These are phyloP conservation scores for Xylaria sp. DNA, from an alignment of 2,329 filamentous ascomycete species.

Conservation along the genomic window DNA sequence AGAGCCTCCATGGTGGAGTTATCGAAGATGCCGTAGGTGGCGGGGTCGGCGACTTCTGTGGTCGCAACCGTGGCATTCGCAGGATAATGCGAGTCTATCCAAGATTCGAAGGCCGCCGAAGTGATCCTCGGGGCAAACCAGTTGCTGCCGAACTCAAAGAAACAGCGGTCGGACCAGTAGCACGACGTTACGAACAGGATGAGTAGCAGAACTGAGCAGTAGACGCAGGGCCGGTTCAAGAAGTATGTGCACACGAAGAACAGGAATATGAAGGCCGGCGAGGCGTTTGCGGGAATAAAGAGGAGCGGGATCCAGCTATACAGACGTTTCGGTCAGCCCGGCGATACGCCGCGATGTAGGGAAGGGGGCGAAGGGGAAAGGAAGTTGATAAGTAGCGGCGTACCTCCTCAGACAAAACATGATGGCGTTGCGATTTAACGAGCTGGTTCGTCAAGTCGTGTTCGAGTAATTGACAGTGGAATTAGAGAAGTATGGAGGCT, in stretches of 20 bases:
- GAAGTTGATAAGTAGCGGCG: conserved; percentile 20
- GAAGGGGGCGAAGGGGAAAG: conserved; percentile 14
- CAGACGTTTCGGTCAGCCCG: conserved; percentile 18
- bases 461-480: not conserved
- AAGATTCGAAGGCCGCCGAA: conserved; percentile 73
- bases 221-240: conserved; percentile 95
- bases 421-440: conserved; percentile 21
- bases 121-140: conserved; percentile 86
- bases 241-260: conserved; percentile 95
- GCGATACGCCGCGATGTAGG: conserved; percentile 1
- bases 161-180: conserved; percentile 88
- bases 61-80: conserved; percentile 45
- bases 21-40: conserved; percentile 54
- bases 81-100: conserved; percentile 56
- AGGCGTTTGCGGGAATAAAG: conserved; percentile 88
- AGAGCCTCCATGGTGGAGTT: conserved; percentile 65
- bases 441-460: conserved; percentile 1
- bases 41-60: conserved; percentile 48
- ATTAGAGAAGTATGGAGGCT: not conserved
- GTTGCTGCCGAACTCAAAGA: conserved; percentile 91
- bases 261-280: conserved; percentile 85
- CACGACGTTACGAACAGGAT: conserved; percentile 94
- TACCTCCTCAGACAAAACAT: conserved; percentile 75
- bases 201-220: conserved; percentile 95
- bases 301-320: conserved; percentile 85